These are phyloP conservation scores for Pestalotiopsis sp. DNA, from an alignment of 2,329 filamentous ascomycete species.

Conservation along the genomic window DNA sequence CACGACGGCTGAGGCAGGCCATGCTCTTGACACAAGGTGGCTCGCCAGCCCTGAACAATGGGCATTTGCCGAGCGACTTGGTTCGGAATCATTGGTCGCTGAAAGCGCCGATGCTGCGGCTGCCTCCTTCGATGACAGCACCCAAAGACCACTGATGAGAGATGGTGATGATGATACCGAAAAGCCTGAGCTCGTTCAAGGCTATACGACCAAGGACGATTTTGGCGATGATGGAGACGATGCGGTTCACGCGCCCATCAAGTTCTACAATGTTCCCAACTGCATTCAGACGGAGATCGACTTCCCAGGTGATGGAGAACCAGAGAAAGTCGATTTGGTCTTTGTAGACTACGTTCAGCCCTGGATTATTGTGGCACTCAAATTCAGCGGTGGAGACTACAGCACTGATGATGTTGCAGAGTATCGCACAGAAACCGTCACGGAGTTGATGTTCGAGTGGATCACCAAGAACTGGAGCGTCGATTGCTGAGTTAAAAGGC, in stretches of 20 bases:
- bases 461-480: constrained; percentile 60
- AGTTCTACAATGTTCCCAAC: constrained; percentile 80
- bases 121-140: constrained; percentile 28
- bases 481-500: constrained; percentile 38
- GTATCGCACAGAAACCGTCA: constrained; percentile 58
- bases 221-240: constrained; percentile 85
- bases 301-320: constrained; percentile 58
- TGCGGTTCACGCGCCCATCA: constrained; percentile 75
- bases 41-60: constrained; percentile 53
- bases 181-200: constrained; percentile 45
- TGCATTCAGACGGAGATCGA: constrained; percentile 71
- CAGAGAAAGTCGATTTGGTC: constrained; percentile 80
- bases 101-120: constrained; percentile 23
- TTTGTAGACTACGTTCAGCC: constrained; percentile 91
- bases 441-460: constrained; percentile 58
- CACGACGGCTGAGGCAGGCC: constrained; percentile 18
- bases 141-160: constrained; percentile 32
- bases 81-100: background rate
- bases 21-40: constrained; percentile 42
- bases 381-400: constrained; percentile 57
- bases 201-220: constrained; percentile 66
- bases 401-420: constrained; percentile 45
- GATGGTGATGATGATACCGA: constrained; percentile 20
- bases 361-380: constrained; percentile 76
- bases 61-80: background rate